Percentiles rank a stretch among this genome's conserved stretches.
phyloP scores from a whole-genome alignment of 2,329 filamentous ascomycete species.

The Coniochaeta ligniaria region DNA sequence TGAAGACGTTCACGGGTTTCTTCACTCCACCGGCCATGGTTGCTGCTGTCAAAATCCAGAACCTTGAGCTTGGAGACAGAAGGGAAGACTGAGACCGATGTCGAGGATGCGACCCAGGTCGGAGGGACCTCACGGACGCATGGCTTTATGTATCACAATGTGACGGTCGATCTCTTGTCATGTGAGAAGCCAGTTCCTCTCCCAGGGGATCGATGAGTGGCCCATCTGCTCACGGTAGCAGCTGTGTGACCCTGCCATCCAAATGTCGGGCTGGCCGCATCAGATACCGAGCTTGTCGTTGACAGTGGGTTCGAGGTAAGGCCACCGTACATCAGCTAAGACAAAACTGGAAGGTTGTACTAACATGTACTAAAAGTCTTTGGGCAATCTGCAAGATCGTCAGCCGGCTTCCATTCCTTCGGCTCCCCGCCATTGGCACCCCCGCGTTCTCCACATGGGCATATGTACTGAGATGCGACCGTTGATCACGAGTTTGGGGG shows the following conservation, averaged over 20 bases:
- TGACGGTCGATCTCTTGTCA: background rate
- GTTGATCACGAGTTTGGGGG: background rate
- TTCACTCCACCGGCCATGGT: conserved; percentile 44
- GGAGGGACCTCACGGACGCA: background rate
- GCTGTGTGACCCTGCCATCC: background rate
- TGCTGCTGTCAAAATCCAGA: background rate
- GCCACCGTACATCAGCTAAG: background rate
- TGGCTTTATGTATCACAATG: background rate
- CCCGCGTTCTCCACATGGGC: background rate
- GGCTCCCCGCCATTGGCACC: background rate
- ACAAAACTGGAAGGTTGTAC: background rate
- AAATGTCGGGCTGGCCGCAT: background rate
- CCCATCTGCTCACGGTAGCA: background rate
- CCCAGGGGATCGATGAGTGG: background rate
- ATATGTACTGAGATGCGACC: background rate
- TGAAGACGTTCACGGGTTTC: conserved; percentile 57
- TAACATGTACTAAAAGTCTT: background rate
- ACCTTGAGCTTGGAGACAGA: no score
- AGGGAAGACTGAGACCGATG: background rate
- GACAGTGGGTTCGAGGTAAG: background rate
- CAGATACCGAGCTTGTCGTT: background rate
- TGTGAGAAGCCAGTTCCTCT: background rate
- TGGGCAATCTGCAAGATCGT: background rate
- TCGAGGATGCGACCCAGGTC: background rate
- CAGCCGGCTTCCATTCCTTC: background rate